Evolutionary conservation across 768 basidiomycete genomes (phyloP).

Genomic region (Boletus rubroflammeus): DNA sequence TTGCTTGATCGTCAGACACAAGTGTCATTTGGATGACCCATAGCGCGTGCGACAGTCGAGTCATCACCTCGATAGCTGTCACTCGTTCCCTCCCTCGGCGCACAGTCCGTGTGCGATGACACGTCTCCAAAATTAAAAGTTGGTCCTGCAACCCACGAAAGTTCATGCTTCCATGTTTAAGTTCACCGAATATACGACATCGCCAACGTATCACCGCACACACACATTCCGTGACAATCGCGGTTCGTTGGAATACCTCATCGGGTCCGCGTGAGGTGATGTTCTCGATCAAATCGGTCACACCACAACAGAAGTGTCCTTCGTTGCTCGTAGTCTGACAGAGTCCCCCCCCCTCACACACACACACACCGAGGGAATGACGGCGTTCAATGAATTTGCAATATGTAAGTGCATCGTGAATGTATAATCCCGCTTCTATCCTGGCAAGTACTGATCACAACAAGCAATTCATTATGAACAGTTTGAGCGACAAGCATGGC

Average conservation of each 20-base stretch:
- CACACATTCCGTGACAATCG: constrained; percentile 1
- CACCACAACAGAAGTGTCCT: not conserved
- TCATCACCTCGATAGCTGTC: constrained; percentile 6
- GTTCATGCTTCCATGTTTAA: not conserved
- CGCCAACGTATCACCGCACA: constrained; percentile 15
- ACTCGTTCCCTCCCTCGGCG: not conserved
- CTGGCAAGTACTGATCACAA: not conserved
- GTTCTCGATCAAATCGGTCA: constrained; percentile 2
- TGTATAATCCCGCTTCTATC: not conserved
- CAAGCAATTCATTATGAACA: not conserved
- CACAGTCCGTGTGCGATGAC: not conserved
- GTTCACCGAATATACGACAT: not conserved
- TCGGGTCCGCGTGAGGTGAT: constrained; percentile 11
- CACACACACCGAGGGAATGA: not conserved
- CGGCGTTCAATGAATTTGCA: not conserved
- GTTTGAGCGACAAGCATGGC: constrained; percentile 5
- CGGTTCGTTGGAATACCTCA: not conserved
- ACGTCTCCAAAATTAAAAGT: not conserved
- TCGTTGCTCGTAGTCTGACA: not conserved
- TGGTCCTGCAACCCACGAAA: not conserved
- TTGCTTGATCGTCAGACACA: constrained; percentile 4
- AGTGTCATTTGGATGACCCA: not conserved
- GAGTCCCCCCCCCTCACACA: not conserved
- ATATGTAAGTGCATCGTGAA: not conserved
- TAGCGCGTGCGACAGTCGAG: constrained; percentile 2